Evolutionary conservation across 2,329 filamentous ascomycete species (phyloP), one percentile per base, ranked within the genome.

Genomic region (Thielaviopsis musarum): DNA sequence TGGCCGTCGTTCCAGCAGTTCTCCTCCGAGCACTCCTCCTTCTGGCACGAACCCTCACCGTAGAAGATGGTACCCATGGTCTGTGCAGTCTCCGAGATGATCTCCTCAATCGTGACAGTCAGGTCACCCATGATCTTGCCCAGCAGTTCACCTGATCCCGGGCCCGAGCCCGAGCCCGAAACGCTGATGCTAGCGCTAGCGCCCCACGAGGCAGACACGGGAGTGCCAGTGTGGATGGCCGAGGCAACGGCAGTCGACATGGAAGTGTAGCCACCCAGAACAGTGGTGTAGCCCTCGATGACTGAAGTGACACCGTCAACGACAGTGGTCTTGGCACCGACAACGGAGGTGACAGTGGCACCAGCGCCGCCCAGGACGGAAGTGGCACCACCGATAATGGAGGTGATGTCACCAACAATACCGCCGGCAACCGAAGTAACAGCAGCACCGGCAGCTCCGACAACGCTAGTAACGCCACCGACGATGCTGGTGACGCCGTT

Each of bases 61-160:
- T 51, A 48, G 28, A 58, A 58, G 22, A 61, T 54, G 15, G 62
- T 63, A 2, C 59, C 59, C 10, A 56, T 19, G 2, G 56, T 49
- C 24, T 51, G 5, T 12, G 45, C 45, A 41, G 52, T 41, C 30
- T 53, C 48, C 1, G 52, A 51, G 22, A 58, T 53, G 26, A 58
- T 59, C 15, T 58, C 55, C 1, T 62, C 41, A 10, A 61, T 45
- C 17, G 34, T 53, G 22, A n/a, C 28, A 9, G 22, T 22, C 15
- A 53, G n/a, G 28, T 26, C 24, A 6, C 24, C 24, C 3, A 26
- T 26, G 24, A 26, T 26, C 24, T 26, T 6, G 24, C 24, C 24
- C 24, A 26, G 24, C 3, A 26, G 6, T 3, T 26, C 24, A 12
- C 34, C 34, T 3, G 34, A 41, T 3, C 34, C 34, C 3, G 34